Percentiles rank a stretch among this genome's conserved stretches.
Evolutionary conservation across 2,329 filamentous ascomycete species (phyloP).

Genomic region (Pseudopyricularia javanii): DNA sequence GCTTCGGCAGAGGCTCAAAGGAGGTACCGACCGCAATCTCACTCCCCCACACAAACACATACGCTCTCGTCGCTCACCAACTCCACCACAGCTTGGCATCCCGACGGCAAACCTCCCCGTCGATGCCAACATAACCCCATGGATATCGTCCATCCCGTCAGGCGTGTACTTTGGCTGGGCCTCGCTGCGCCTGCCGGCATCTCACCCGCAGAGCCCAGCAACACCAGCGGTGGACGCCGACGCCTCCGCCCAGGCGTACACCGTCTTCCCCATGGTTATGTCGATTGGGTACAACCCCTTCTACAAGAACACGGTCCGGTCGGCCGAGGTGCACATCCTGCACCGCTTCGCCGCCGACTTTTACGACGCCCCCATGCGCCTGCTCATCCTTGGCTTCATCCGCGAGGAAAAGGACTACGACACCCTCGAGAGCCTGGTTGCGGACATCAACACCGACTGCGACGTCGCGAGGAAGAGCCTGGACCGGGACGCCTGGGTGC

Average conservation of each 20-base stretch:
- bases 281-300: slow-evolving; percentile 95
- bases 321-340: slow-evolving; percentile 65
- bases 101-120: slow-evolving; percentile 89
- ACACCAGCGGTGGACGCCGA: slow-evolving; percentile 7
- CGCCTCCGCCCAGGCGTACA: slow-evolving; percentile 9
- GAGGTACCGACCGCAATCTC: slow-evolving; percentile 42
- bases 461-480: slow-evolving; percentile 68
- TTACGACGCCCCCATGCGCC: slow-evolving; percentile 67
- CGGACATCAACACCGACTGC: slow-evolving; percentile 83
- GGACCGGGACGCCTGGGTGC: slow-evolving; percentile 48
- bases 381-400: slow-evolving; percentile 78
- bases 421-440: slow-evolving; percentile 67
- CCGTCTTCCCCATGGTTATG: slow-evolving; percentile 77
- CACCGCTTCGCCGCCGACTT: slow-evolving; percentile 69
- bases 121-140: slow-evolving; percentile 44
- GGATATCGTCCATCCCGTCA: slow-evolving; percentile 52
- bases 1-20: slow-evolving; percentile 87
- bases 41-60: background rate
- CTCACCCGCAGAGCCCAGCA: slow-evolving; percentile 28
- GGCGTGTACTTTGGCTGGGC: slow-evolving; percentile 95
- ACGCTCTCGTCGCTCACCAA: background rate
- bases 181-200: slow-evolving; percentile 47
- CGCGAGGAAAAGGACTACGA: slow-evolving; percentile 83
- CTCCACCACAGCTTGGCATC: slow-evolving; percentile 47
- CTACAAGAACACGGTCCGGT: slow-evolving; percentile 82